Evolutionary conservation across 495 filamentous ascomycete genomes (phyloP), one percentile per base, ranked within the genome.

Genomic region (Gamarada debralockiae): DNA sequence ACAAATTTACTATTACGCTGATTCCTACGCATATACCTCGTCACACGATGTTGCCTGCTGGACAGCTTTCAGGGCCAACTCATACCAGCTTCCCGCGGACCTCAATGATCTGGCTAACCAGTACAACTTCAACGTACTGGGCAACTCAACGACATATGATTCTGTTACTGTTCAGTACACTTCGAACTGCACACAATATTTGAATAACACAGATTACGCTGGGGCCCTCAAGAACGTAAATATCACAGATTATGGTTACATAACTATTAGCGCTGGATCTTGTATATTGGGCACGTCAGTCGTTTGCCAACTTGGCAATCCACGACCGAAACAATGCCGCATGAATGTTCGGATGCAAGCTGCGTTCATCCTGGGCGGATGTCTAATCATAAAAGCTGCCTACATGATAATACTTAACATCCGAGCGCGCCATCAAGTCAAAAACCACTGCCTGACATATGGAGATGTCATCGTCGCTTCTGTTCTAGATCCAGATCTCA

Each of bases 331-430:
- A 24, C 12, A 48, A 43, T 55, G 36, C 25, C 20, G 52, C 9
- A 43, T 42, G 25, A 49, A 49, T 43, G 52, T 49, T 13, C 38
- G 43, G n/a, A 55, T 49, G 52, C 52, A 55, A 36, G 52, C 52
- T 14, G 45, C 52, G 0, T 49, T 55, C 17, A 55, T 55, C 4
- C 27, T 55, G 1, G 18, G 24, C 3, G 45, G 36, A 29, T 55
- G 45, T 42, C 37, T 55, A 1, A 18, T 55, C 15, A 55, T 55
- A 24, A 55, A 55, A 49, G 52, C 52, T 1, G 37, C 41, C 2
- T 48, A 55, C 25, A 55, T 55, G 52, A 48, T 55, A 17, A 29
- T 20, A n/a, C 44, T 41, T 3, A 55, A 55, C 17, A 27, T 23
- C 25, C 25, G 36, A 20, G 52, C 52, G 14, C 43, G 52, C 18